Base-by-base conservation (phyloP, 2,329 filamentous ascomycete species). In the Phialophora expanda region DNA sequence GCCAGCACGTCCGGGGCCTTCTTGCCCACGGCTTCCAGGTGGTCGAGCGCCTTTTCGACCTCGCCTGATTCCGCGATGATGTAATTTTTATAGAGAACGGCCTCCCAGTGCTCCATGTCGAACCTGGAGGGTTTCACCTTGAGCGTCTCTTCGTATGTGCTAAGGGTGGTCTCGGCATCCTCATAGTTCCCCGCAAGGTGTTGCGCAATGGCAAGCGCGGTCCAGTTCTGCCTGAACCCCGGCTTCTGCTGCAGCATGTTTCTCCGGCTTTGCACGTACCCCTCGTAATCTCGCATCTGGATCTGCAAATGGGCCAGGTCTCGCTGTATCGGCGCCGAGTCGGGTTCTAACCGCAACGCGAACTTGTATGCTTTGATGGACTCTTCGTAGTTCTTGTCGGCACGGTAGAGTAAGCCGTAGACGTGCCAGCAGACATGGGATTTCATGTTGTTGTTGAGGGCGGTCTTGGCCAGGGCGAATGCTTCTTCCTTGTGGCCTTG, bases 391-490 rank as follows among this genome's bases (percentile, higher is more conserved):
- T 99, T 98, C 85, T 98, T 98, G 76, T 91, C 90, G 56, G 92
- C 90, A 59, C 94, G 89, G 81, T 96, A 98, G 58, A 99, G 85
- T 72, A 99, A 81, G 34, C 96, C 95, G 78, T 98, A 99, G 67
- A 99, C 95, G 79, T 99, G 96, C 95, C 95, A 99, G 84, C 93
- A 98, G 74, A 99, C 93, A 80, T 98, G 94, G 74, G 93, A 97
- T 83, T 96, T 97, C 93, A 99, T 98, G 78, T 98, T 93, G 74
- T 93, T 92, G 72, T 90, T 93, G 73, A 99, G 84, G 38, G 96
- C 95, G 71, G 93, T 87, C 81, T 97, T 99, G 75, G 91, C 94
- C 66, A 99, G 85, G 54, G 89, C 87, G 77, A 99, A 99, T 0
- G 96, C 96, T 81, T 99, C 95, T 65, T 97, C 92, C 32, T 90